These are phyloP conservation scores for Taphrina flavorubra DNA, from an alignment of 1,139 yeast species.

Conservation along the genomic window DNA sequence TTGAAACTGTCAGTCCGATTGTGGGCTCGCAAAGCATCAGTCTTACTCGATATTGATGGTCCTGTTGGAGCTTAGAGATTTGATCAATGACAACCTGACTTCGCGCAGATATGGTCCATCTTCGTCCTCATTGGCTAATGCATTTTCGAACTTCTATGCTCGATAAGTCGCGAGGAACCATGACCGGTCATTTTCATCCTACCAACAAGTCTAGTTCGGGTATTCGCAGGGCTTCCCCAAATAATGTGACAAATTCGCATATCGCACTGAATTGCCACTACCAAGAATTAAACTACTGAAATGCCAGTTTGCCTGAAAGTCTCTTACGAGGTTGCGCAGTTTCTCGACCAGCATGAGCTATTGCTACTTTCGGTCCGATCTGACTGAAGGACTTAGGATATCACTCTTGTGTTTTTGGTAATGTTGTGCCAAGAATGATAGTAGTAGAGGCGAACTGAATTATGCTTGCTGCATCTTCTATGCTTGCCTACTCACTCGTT, in stretches of 20 bases:
- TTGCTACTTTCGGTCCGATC: too few relatives aligned
- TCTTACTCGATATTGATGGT: conserved; percentile 25
- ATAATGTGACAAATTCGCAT: conserved; percentile 33
- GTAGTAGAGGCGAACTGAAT: too few relatives aligned
- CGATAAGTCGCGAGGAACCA: not conserved
- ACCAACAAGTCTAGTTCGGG: conserved; percentile 11
- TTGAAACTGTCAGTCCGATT: not conserved
- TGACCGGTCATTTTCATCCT: not conserved
- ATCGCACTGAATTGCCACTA: conserved; percentile 36
- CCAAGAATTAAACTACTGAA: not conserved
- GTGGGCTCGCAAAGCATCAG: too few relatives aligned
- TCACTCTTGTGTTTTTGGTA: too few relatives aligned
- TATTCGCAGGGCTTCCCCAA: conserved; percentile 25
- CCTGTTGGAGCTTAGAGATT: conserved; percentile 33
- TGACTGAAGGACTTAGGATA: too few relatives aligned
- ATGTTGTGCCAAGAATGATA: too few relatives aligned
- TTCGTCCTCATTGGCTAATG: conserved; percentile 9
- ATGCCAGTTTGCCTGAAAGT: not conserved
- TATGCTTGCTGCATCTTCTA: too few relatives aligned
- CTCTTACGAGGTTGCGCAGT: conserved; percentile 12
- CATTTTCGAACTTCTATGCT: conserved; percentile 11
- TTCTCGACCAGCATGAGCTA: conserved; percentile 12
- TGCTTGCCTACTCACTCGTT: too few relatives aligned
- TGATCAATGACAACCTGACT: conserved; percentile 21
- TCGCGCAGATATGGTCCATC: conserved; percentile 22